A percentile compares a stretch with the other conserved stretches of the same genome.
Evolutionary conservation across 495 filamentous ascomycete genomes (phyloP).

Genomic region (Penicillium subrubescens): DNA sequence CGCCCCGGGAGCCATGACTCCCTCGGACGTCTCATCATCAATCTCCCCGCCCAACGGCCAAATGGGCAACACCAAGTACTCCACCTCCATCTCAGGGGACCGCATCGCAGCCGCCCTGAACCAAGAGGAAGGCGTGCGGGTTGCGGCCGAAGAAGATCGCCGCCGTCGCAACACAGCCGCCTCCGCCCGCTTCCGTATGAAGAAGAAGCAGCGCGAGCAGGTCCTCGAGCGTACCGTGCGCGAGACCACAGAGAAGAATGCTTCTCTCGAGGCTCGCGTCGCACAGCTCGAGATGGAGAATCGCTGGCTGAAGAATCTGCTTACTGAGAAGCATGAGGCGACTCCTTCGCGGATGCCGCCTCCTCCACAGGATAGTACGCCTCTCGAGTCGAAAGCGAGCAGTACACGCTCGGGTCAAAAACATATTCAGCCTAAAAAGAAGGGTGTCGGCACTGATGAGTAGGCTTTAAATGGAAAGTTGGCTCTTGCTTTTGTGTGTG

Average conservation of each 20-base stretch:
- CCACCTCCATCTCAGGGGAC: constrained; percentile 47
- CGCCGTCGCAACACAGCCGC: constrained; percentile 95
- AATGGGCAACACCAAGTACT: constrained; percentile 51
- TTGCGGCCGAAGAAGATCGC: constrained; percentile 95
- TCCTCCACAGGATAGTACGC: constrained; percentile 31
- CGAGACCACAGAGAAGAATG: constrained; percentile 86
- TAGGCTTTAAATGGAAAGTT: constrained; percentile 31
- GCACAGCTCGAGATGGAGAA: constrained; percentile 92
- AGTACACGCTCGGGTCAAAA: constrained; percentile 38
- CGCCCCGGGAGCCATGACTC: constrained; percentile 41
- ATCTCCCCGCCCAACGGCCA: constrained; percentile 52
- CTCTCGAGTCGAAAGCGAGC: constrained; percentile 28
- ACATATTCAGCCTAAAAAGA: constrained; percentile 53
- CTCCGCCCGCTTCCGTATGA: constrained; percentile 90
- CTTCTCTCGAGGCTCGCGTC: constrained; percentile 75
- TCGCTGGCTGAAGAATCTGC: constrained; percentile 90
- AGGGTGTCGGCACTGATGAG: constrained; percentile 48
- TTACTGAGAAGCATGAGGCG: constrained; percentile 83
- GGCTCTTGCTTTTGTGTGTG: constrained; percentile 11
- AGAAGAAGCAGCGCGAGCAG: constrained; percentile 99
- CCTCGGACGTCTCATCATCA: constrained; percentile 51
- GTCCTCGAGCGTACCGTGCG: constrained; percentile 87
- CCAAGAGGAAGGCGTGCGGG: constrained; percentile 57
- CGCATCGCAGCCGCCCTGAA: constrained; percentile 43
- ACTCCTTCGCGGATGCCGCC: constrained; percentile 31